phyloP scores from a whole-genome alignment of 2,329 filamentous ascomycete genomes.

The Aspergillus hiratsukae region DNA sequence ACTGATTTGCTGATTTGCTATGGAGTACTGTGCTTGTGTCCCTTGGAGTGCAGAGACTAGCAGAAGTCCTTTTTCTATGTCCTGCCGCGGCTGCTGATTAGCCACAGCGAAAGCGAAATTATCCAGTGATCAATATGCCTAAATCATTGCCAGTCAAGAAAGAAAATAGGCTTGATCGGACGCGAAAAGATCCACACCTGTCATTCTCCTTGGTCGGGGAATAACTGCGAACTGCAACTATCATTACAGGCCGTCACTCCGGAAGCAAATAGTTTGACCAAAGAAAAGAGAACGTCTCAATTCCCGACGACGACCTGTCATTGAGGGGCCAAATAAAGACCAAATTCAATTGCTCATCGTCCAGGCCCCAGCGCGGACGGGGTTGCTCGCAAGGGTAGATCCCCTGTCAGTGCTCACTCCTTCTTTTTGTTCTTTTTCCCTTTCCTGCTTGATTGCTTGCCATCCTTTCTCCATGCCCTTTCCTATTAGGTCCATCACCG shows the following conservation, averaged over 20 bases:
- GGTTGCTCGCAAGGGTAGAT: constrained; percentile 4
- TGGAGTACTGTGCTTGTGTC: not conserved
- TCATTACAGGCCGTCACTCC: not conserved
- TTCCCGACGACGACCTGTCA: constrained; percentile 5
- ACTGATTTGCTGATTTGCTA: not conserved
- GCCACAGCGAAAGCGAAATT: not conserved
- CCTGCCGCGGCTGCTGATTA: not conserved
- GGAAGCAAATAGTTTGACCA: constrained; percentile 8
- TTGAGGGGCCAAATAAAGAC: constrained; percentile 5
- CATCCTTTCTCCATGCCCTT: not conserved
- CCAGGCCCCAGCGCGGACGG: constrained; percentile 10
- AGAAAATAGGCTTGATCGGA: not conserved
- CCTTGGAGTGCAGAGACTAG: not conserved
- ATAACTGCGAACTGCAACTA: not conserved
- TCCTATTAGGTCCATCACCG: constrained; percentile 7
- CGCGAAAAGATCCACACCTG: not conserved
- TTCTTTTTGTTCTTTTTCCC: constrained; percentile 4
- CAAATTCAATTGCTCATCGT: constrained; percentile 5
- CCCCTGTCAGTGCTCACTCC: constrained; percentile 9
- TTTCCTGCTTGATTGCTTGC: constrained; percentile 4
- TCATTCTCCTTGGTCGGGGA: not conserved
- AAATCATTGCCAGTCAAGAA: not conserved
- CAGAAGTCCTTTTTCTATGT: not conserved
- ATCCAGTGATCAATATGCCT: not conserved
- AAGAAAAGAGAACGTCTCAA: not conserved